These are phyloP conservation scores for Phytophthora citricola DNA, from an alignment of 352 stramenopile genomes.

Conservation along the genomic window DNA sequence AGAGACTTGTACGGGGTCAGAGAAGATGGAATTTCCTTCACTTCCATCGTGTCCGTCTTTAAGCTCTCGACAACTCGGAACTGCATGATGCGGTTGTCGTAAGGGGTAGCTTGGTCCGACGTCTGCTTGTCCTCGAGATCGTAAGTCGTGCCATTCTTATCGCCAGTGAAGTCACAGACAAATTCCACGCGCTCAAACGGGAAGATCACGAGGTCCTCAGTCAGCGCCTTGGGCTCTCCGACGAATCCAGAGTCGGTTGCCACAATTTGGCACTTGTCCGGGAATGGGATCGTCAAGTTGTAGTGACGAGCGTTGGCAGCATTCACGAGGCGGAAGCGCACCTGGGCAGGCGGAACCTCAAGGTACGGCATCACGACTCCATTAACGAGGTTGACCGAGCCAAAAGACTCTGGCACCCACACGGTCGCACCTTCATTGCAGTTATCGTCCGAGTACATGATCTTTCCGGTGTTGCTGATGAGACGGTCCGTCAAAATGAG, in stretches of 20 bases:
- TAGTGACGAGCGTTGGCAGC: slow-evolving; percentile 76
- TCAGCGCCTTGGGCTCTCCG: slow-evolving; percentile 25
- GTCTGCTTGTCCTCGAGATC: slow-evolving; percentile 59
- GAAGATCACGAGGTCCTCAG: slow-evolving; percentile 42
- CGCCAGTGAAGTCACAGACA: slow-evolving; percentile 60
- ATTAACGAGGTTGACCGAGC: slow-evolving; percentile 61
- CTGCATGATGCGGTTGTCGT: slow-evolving; percentile 56
- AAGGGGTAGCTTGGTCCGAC: slow-evolving; percentile 44
- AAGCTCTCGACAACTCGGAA: slow-evolving; percentile 47
- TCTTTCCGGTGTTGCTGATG: slow-evolving; percentile 47
- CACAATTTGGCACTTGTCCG: slow-evolving; percentile 63
- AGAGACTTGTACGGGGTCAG: slow-evolving; percentile 60
- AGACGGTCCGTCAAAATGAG: slow-evolving; percentile 52
- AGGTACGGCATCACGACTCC: slow-evolving; percentile 65
- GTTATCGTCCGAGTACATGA: slow-evolving; percentile 65
- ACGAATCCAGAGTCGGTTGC: slow-evolving; percentile 72
- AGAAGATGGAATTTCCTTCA: slow-evolving; percentile 40
- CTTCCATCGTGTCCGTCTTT: slow-evolving; percentile 43
- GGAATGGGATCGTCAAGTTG: slow-evolving; percentile 76
- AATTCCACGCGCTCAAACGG: slow-evolving; percentile 63
- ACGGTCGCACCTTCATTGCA: slow-evolving; percentile 40
- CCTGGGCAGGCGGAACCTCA: slow-evolving; percentile 66
- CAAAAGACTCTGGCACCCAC: slow-evolving; percentile 68
- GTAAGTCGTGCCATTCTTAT: slow-evolving; percentile 49
- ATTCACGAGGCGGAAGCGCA: slow-evolving; percentile 72